Conservation (phyloP, 179 eudicot species). For the Spergularia azorica region DNA sequence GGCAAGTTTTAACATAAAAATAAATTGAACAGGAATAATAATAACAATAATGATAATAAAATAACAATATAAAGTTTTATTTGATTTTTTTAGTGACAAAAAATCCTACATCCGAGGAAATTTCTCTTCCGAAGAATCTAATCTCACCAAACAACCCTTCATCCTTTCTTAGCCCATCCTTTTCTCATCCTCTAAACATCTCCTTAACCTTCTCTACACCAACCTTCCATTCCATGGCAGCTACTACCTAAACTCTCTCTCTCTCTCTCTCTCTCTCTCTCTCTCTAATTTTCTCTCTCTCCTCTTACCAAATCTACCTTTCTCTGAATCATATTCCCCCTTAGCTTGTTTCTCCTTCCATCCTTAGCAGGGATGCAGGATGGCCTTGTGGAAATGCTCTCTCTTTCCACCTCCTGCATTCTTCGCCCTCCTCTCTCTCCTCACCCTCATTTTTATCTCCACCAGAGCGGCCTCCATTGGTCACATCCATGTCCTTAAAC, state of each 20-base stretch:
- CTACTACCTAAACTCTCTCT: neutral
- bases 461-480: neutral
- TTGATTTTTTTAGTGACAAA: too few species aligned
- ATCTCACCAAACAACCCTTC: too few species aligned
- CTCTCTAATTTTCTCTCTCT: conserved; percentile 10
- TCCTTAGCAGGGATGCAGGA: conserved; percentile 34
- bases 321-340: neutral
- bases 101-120: too few species aligned
- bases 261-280: neutral
- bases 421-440: conserved; percentile 3
- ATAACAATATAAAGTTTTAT: too few species aligned
- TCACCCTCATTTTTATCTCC: neutral
- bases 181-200: too few species aligned
- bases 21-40: too few species aligned
- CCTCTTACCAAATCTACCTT: neutral
- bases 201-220: conserved; percentile 22
- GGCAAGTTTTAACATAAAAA: too few species aligned
- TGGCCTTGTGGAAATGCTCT: conserved; percentile 28
- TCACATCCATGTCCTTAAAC: conserved; percentile 15
- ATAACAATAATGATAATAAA: too few species aligned
- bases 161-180: too few species aligned
- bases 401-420: conserved; percentile 29
- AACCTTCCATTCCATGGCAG: neutral
- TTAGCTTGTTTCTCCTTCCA: neutral
- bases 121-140: too few species aligned